Evolutionary conservation across 2,329 filamentous ascomycete species (phyloP), one percentile per base, ranked within the genome.

Genomic region (Colletotrichum tofieldiae): DNA sequence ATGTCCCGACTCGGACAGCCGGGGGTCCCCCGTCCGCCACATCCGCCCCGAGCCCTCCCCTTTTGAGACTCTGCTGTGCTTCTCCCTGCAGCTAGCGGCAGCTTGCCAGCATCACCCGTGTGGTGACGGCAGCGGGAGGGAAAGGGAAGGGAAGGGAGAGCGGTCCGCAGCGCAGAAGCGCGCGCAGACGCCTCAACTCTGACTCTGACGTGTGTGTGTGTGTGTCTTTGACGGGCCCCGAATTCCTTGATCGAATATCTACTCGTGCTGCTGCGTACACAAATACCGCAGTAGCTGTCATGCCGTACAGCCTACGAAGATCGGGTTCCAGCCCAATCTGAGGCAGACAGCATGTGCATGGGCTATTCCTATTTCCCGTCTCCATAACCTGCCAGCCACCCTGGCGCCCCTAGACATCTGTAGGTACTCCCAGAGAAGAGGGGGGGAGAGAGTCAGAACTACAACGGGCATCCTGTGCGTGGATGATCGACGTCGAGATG

Each of bases 401-500:
- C 51, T 49, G 26, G 49, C 37, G 52, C 23, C 55, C 55, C 55
- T 60, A n/a, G 20, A 49, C 55, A 26, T 56, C 32, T 37, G 52
- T 18, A 29, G 35, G 52, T 5, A 11, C 32, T 35, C 23, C 6
- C 23, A 47, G 18, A 20, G 39, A n/a, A 32, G 29, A 32, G 4
- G 6, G 29, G 5, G 8, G 16, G 12, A 43, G 8, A 23, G 43
- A 41, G 26, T 43, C 26, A 64, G 51, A 23, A 29, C 58, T 69
- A 59, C 59, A 45, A 54, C 54, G 26, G 35, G 29, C 62, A 45
- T 60, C 37, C 52, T 52, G 20, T 55, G 52, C 43, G 59, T 69
- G 37, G 65, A 45, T 55, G 65, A 72, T 72, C 65, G 69, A 69
- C 69, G 65, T 63, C 59, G 54, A 69, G 65, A 72, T 65, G 65